Base-by-base conservation (phyloP, 352 stramenopile genomes). In the Thalassiosira sp. region DNA sequence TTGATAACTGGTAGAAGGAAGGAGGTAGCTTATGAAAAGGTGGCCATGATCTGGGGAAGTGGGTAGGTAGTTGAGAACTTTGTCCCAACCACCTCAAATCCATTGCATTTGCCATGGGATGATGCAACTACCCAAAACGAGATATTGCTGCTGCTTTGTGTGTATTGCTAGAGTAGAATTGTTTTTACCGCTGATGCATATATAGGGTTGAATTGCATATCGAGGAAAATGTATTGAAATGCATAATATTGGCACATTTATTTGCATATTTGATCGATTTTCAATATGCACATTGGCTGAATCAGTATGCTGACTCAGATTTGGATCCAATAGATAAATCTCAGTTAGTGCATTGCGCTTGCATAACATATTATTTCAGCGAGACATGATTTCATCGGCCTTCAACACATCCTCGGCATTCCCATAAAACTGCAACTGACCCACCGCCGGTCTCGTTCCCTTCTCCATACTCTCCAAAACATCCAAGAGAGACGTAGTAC, bases 341-440 rank as follows among this genome's bases (percentile, higher is more conserved):
- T n/a, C n/a, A n/a, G n/a, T n/a, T n/a, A n/a, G n/a, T n/a, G n/a
- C 31, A 37, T 37, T 8, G 31, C 3, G 8, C 3, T 3, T 8
- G 8, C 3, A 37, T 10, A 10, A 37, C 31, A 3, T 8, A 3
- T 8, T 8, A 37, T 8, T 27, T 65, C 56, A 65, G 51, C 7
- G 56, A 65, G 61, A 45, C 40, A 70, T 57, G 8, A 87, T 76
- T 64, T 81, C 67, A 61, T 76, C 53, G 15, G 77, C 75, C 74
- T 70, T 82, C 16, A 72, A 53, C 16, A 85, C 69, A 68, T 87
- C 76, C 15, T 82, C 76, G 28, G 72, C 75, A 43, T 76, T 82
- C 43, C 71, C 71, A 72, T 88, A 88, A 81, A 88, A 85, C 11
- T 63, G 16, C 31, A 88, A 61, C 48, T 85, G 80, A 31, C 49